Percentiles rank a stretch among this genome's conserved stretches.
These are phyloP conservation scores for Aspergillus fumigatiaffinis DNA, from an alignment of 2,329 filamentous ascomycete genomes.

Conservation along the genomic window DNA sequence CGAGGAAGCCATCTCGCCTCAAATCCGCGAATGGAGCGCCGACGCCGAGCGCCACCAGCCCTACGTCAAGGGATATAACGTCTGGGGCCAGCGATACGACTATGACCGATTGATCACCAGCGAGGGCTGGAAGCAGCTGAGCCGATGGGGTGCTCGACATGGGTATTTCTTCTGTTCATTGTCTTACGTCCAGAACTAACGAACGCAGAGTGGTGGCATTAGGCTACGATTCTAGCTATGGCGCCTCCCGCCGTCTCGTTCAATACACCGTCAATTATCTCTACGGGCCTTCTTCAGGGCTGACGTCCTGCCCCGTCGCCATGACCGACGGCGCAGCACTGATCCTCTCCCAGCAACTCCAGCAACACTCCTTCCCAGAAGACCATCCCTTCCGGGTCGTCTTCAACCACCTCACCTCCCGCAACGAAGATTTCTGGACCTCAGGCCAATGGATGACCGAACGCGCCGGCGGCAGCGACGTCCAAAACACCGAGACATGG, in stretches of 20 bases:
- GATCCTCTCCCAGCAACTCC: constrained; percentile 23
- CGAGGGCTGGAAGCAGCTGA: constrained; percentile 57
- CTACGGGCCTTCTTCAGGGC: constrained; percentile 57
- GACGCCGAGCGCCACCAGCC: constrained; percentile 65
- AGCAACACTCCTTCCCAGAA: not conserved
- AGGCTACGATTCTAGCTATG: constrained; percentile 21
- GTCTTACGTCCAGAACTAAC: not conserved
- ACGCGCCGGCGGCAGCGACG: constrained; percentile 33
- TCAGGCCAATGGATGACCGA: constrained; percentile 41
- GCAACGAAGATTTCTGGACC: constrained; percentile 29
- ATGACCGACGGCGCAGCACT: constrained; percentile 50
- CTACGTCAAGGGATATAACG: constrained; percentile 56
- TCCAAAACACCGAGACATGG: constrained; percentile 32
- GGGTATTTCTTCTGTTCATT: constrained; percentile 12
- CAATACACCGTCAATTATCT: constrained; percentile 45
- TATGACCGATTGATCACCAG: constrained; percentile 59
- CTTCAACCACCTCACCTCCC: constrained; percentile 15
- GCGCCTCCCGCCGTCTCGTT: constrained; percentile 17
- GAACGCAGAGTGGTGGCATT: constrained; percentile 19
- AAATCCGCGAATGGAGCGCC: constrained; percentile 35
- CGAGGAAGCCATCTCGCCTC: constrained; percentile 28
- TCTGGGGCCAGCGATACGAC: constrained; percentile 54
- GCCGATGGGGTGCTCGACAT: constrained; percentile 31
- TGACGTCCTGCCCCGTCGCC: constrained; percentile 61
- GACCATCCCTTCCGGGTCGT: constrained; percentile 10